Base-by-base conservation (phyloP, 306 rosid species). In the Ormosia semicastrata region DNA sequence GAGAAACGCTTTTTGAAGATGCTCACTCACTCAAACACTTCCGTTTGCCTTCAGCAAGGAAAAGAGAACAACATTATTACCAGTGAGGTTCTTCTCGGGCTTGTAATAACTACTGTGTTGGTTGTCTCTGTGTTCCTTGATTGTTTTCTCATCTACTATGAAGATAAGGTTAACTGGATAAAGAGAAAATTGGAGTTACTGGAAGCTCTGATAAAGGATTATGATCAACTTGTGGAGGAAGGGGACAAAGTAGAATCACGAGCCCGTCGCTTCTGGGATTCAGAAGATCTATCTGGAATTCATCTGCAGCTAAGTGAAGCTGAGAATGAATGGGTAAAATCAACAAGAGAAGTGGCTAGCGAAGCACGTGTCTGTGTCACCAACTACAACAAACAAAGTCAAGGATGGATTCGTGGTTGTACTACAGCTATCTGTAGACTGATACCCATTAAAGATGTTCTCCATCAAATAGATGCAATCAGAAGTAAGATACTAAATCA, bases 91-190 rank as follows among this genome's bases (percentile, higher is more conserved):
- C 3, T 54, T 53, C 47, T 36, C 15, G 54, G 54, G 54, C 0
- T 39, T 6, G 13, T 30, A 18, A 4, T n/a, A 56, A 7, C n/a
- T 29, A 1, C 2, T 17, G 34, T 4, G 32, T 29, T 73, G 2
- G 24, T 2, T 24, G 7, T 56, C 37, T 44, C 75, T 14, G 3
- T 15, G 36, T 0, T 0, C 62, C 34, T 58, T 2, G 10, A 60
- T 29, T 0, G 4, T 39, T 0, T 1, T 1, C 32, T 80, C 56
- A 30, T 12, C 43, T 47, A 10, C 71, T 4, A 59, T 8, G 53
- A 72, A 68, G 47, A 77, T 6, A 75, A 49, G 47, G 79, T 78
- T 47, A 49, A 74, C 39, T 78, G 88, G 88, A 78, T 87, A 47
- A 2, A 58, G 39, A 84, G 71, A 57, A 60, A 75, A 54, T 39